Evolutionary conservation across 108 stramenopile genomes (phyloP).

Genomic region (Skeletonema marinoi): DNA sequence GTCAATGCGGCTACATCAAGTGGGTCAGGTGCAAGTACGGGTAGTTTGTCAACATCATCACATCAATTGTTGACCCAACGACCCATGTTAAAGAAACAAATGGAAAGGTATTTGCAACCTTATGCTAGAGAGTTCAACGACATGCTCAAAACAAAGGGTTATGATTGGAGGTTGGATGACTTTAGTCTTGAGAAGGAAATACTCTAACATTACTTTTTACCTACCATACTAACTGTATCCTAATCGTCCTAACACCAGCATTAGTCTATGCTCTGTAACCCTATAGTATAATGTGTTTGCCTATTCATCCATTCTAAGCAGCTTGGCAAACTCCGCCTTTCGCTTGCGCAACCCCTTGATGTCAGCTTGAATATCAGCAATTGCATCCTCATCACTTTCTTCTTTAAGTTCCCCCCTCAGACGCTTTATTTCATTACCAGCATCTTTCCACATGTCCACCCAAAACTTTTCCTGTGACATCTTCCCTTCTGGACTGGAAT

Average conservation of each 20-base stretch:
- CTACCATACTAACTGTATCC: background rate
- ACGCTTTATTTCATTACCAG: constrained; percentile 3
- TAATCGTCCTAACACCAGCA: background rate
- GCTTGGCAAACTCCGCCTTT: constrained; percentile 6
- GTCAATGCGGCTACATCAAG: constrained; percentile 37
- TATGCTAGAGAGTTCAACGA: constrained; percentile 44
- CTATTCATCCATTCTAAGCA: constrained; percentile 17
- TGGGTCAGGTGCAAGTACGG: background rate
- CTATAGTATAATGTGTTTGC: background rate
- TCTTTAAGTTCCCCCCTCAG: constrained; percentile 6
- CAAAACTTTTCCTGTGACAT: constrained; percentile 9
- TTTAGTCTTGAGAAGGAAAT: background rate
- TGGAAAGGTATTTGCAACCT: constrained; percentile 46
- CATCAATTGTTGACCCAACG: constrained; percentile 24
- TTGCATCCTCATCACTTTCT: constrained; percentile 1
- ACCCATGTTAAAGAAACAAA: constrained; percentile 37
- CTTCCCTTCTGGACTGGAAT: background rate
- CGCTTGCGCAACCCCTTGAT: constrained; percentile 11
- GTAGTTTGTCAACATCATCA: background rate
- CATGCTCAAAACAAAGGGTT: constrained; percentile 43
- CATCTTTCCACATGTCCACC: constrained; percentile 24
- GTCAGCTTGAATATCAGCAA: constrained; percentile 11
- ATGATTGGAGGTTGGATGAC: constrained; percentile 47
- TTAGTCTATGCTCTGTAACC: background rate
- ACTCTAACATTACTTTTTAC: background rate